Percentiles rank a stretch among this genome's conserved stretches.
Evolutionary conservation across 257 asterid species (phyloP).

Genomic region (Linaria vulgaris): DNA sequence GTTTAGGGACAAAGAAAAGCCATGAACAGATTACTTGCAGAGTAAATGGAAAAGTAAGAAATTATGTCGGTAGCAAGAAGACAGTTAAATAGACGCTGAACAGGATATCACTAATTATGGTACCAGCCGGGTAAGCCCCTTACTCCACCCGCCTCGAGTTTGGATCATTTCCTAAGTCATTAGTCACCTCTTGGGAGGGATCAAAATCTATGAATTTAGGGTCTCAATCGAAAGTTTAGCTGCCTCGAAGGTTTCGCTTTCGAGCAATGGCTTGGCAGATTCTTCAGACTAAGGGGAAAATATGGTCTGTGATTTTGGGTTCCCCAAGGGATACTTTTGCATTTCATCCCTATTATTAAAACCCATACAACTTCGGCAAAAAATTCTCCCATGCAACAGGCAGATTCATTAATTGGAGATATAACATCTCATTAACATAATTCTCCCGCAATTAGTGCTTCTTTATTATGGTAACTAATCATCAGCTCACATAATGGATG

Average conservation of each 20-base stretch:
- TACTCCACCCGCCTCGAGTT: too few species aligned
- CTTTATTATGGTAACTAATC: background rate
- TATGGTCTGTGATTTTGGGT: slow-evolving; percentile 1
- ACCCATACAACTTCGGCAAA: background rate
- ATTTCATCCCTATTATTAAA: background rate
- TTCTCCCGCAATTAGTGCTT: background rate
- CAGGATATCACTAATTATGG: too few species aligned
- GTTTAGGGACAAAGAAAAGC: slow-evolving; percentile 1
- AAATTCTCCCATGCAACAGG: background rate
- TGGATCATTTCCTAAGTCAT: too few species aligned
- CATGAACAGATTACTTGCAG: background rate
- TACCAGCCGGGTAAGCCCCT: too few species aligned
- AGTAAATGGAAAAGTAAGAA: slow-evolving; percentile 7
- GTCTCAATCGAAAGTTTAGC: too few species aligned
- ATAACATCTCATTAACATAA: background rate
- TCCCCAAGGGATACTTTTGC: too few species aligned
- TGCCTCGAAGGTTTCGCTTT: too few species aligned
- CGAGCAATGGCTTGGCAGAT: too few species aligned
- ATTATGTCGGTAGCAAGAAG: background rate
- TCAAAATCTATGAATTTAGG: too few species aligned
- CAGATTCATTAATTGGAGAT: background rate
- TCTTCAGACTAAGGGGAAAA: too few species aligned
- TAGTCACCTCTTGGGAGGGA: too few species aligned
- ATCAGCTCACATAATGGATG: background rate
- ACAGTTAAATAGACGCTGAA: too few species aligned